These are phyloP conservation scores for Elsinoe necatrix DNA, from an alignment of 2,329 filamentous ascomycete genomes.

Conservation along the genomic window DNA sequence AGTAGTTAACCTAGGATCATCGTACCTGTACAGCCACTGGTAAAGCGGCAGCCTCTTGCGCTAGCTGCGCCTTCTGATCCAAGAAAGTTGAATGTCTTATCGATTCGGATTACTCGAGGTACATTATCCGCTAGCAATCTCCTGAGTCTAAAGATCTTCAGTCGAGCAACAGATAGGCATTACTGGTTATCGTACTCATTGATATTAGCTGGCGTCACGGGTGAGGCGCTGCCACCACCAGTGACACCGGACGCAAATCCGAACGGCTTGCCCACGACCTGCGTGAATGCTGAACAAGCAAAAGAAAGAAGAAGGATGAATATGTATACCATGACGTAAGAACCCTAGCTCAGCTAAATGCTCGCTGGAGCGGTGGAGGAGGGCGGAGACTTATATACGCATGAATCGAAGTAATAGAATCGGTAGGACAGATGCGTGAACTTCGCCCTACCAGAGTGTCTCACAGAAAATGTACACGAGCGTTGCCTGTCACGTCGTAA, in stretches of 20 bases:
- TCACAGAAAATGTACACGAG: no score
- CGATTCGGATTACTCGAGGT: slow-evolving; percentile 50
- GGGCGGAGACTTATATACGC: no score
- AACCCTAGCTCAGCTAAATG: not conserved
- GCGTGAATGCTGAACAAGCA: not conserved
- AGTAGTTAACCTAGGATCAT: not conserved
- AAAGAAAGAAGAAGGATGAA: not conserved
- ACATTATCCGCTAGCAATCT: slow-evolving; percentile 40
- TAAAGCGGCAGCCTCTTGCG: slow-evolving; percentile 49
- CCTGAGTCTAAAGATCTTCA: not conserved
- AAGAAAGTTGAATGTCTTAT: slow-evolving; percentile 36
- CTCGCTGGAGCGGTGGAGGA: not conserved
- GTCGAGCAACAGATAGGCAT: not conserved
- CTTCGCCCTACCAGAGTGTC: no score
- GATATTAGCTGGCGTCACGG: slow-evolving; percentile 47
- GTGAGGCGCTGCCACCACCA: slow-evolving; percentile 48
- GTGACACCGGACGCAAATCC: slow-evolving; percentile 46
- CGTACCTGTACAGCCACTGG: slow-evolving; percentile 39
- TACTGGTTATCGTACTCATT: slow-evolving; percentile 51
- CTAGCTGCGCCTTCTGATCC: slow-evolving; percentile 31
- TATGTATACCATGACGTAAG: not conserved
- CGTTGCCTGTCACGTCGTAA: no score
- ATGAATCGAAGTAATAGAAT: no score
- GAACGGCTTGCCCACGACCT: slow-evolving; percentile 30
- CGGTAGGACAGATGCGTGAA: no score